Evolutionary conservation across 192 early-diverging fungal species (phyloP), one percentile per base, ranked within the genome.

Genomic region (Rhizophagus prolifer): DNA sequence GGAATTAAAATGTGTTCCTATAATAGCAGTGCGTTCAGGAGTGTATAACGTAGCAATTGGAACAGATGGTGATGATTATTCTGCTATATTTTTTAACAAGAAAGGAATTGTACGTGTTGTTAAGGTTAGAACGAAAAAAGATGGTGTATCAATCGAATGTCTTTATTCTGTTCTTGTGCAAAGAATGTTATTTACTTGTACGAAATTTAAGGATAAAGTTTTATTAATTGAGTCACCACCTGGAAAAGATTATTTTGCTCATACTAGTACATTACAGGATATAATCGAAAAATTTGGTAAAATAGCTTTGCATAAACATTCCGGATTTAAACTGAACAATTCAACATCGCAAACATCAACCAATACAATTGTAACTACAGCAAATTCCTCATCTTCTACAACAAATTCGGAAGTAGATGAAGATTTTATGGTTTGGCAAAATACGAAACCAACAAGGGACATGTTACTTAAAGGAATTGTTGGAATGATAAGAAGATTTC

Each of bases 221-320:
- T 62, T 62, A 62, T 5, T 26, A 28, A 62, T 62, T 6, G 61
- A 62, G 25, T 62, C 61, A 13, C 61, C 61, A 14, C 9, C n/a
- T 26, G 61, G 61, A 23, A 62, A 62, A 62, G 61, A 62, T 28
- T 62, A 62, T 28, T 62, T 62, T 62, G 61, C 61, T 62, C 61
- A 62, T 62, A 62, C 61, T 0, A 13, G 10, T 26, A 62, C 26
- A 5, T 25, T 62, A 62, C n/a, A 26, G 4, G 61, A 62, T 26
- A 62, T 62, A 5, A 12, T 62, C 10, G 61, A 62, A 25, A 62
- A 62, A 28, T 62, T 26, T 62, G 23, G 25, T 13, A 26, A 26
- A 5, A 13, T 62, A 23, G 23, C 61, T 13, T 4, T 62, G 3
- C 9, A 14, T 62, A 62, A 28, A 62, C n/a, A 62, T 62, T 62